Base-by-base conservation (phyloP, 2,329 filamentous ascomycete genomes). In the Diaporthe batatas region DNA sequence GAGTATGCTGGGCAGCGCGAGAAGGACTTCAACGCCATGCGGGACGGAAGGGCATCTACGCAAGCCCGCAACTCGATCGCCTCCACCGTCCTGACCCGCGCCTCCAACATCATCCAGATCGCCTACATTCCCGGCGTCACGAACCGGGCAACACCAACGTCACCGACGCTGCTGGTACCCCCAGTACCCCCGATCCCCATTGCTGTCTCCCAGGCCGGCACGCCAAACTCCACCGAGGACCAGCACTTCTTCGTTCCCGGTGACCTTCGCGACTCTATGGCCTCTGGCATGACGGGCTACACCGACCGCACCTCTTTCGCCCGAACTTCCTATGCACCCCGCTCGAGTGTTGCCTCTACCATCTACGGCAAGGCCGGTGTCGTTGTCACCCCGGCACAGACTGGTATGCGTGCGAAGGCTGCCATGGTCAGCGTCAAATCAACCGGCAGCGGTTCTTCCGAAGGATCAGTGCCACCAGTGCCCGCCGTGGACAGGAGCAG, bases 91-190 rank as follows among this genome's bases (percentile, higher is more conserved):
- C 89, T 98, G 74, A 98, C 96, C 23, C 92, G 96, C 75, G 96
- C 96, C 64, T 98, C 96, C 79, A 99, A 99, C 85, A 96, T 99
- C 81, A 99, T 99, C 79, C 96, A 98, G 84, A 99, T 99, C 83
- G 96, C 96, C 71, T 99, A 98, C 82, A 98, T 99, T 76, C 96
- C 96, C 18, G 96, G 96, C 74, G 95, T 98, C 78, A 98, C 94
- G 74, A 98, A 98, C 84, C 91, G 96, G 77, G 95, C 95, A 16
- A 91, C 92, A 10, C 93, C 94, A 6, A 92, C 93, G n/a, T 96
- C 94, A 0, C 94, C 94, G 3, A 91, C 91, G 51, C 85, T 94
- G 25, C 89, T 96, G 67, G 93, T 97, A 6, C 95, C 95, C n/a
- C 96, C 96, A 0, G 95, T 99, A 6, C 96, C 96, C 54, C 95